These are phyloP conservation scores for Huntiella bhutanensis DNA, from an alignment of 2,329 filamentous ascomycete genomes.

Conservation along the genomic window DNA sequence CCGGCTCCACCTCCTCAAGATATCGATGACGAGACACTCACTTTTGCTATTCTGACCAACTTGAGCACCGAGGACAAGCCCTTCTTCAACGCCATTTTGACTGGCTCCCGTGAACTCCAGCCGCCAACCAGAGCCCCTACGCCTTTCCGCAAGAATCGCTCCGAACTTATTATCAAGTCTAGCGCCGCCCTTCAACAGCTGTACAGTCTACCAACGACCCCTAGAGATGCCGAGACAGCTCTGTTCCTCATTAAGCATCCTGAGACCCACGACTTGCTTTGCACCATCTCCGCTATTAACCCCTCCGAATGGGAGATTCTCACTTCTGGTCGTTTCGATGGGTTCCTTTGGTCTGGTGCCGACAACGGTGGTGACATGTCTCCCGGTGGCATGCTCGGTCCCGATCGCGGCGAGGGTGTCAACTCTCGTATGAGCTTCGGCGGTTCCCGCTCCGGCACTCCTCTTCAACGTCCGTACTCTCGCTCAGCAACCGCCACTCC, in stretches of 20 bases:
- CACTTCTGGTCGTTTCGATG: constrained; percentile 82
- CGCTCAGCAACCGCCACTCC: constrained; percentile 39
- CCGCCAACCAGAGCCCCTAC: constrained; percentile 46
- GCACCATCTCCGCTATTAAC: constrained; percentile 73
- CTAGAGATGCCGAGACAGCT: constrained; percentile 70
- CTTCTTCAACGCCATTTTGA: constrained; percentile 64
- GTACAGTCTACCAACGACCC: constrained; percentile 53
- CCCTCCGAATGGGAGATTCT: constrained; percentile 93
- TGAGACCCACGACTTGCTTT: constrained; percentile 64
- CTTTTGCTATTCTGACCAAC: constrained; percentile 84
- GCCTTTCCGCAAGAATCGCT: constrained; percentile 43
- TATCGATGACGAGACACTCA: constrained; percentile 82
- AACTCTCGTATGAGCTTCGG: constrained; percentile 11
- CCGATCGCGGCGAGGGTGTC: constrained; percentile 16
- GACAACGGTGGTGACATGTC: constrained; percentile 37
- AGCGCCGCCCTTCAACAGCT: constrained; percentile 66
- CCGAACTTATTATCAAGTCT: constrained; percentile 55
- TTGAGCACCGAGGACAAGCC: constrained; percentile 57
- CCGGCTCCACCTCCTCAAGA: constrained; percentile 64
- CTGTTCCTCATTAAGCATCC: constrained; percentile 74
- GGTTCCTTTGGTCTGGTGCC: constrained; percentile 84
- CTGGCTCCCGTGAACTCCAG: constrained; percentile 36
- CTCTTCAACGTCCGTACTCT: constrained; percentile 29
- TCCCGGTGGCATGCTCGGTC: constrained; percentile 34
- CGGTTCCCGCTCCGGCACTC: constrained; percentile 19